Conservation (phyloP, 441 rosid genomes). For the Breynia disticha region DNA sequence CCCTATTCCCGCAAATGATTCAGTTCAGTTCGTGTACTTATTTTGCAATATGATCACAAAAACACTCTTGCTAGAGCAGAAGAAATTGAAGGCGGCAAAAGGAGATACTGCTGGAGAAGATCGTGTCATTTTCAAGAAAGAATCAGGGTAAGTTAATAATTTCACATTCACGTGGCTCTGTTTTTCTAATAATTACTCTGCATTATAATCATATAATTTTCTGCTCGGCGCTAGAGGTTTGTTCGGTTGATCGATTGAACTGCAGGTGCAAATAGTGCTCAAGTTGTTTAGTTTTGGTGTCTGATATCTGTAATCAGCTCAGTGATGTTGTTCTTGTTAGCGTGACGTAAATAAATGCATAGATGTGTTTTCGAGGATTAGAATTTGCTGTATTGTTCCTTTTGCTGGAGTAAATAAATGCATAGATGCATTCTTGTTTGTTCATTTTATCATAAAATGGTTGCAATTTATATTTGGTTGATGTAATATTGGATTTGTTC, state of each 20-base stretch:
- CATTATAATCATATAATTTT: neutral
- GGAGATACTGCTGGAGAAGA: constrained; percentile 26
- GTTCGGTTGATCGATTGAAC: no score
- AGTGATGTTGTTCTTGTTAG: no score
- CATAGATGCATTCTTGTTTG: no score
- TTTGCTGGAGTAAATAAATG: no score
- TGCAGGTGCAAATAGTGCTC: no score
- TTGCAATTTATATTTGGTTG: constrained; percentile 10
- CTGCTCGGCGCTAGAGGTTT: neutral
- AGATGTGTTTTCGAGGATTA: no score
- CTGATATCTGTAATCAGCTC: no score
- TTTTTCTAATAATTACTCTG: neutral
- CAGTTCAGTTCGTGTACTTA: constrained; percentile 89
- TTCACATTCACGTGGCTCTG: neutral
- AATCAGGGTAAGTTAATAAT: constrained; percentile 9
- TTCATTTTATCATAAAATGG: neutral
- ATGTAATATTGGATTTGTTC: constrained; percentile 16
- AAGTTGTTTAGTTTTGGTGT: no score
- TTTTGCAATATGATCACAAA: constrained; percentile 91
- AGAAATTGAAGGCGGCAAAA: constrained; percentile 29
- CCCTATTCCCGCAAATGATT: constrained; percentile 89
- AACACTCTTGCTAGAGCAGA: constrained; percentile 67
- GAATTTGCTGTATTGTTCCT: no score
- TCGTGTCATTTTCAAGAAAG: constrained; percentile 15
- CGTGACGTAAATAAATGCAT: no score